These are phyloP conservation scores for Scytalidium sp. DNA, from an alignment of 2,329 filamentous ascomycete species.

Conservation along the genomic window DNA sequence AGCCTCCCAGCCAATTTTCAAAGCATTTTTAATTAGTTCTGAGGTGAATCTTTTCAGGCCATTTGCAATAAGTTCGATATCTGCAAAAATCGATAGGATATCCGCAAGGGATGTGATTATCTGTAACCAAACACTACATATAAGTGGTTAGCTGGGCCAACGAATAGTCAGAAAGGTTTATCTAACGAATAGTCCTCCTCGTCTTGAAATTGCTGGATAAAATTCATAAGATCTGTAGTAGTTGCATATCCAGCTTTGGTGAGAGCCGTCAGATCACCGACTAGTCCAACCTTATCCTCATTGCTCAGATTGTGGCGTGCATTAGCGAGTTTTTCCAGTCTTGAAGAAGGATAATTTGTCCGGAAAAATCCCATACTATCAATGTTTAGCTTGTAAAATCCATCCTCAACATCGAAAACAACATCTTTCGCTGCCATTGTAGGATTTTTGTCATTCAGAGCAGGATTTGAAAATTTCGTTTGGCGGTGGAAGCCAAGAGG, in stretches of 20 bases:
- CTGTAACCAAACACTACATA: slow-evolving; percentile 67
- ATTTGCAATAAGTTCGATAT: slow-evolving; percentile 65
- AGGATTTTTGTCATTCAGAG: slow-evolving; percentile 56
- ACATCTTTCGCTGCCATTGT: slow-evolving; percentile 68
- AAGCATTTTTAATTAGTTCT: slow-evolving; percentile 68
- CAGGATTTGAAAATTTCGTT: slow-evolving; percentile 55
- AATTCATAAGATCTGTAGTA: slow-evolving; percentile 81
- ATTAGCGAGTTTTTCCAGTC: slow-evolving; percentile 73
- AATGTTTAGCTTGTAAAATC: slow-evolving; percentile 90
- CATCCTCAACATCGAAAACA: slow-evolving; percentile 66
- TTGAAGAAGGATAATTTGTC: slow-evolving; percentile 81
- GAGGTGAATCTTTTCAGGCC: slow-evolving; percentile 74
- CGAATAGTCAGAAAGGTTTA: slow-evolving; percentile 79
- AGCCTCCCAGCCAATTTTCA: slow-evolving; percentile 81
- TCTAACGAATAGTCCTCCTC: slow-evolving; percentile 75
- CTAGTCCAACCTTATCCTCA: slow-evolving; percentile 77
- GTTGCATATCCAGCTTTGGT: slow-evolving; percentile 56
- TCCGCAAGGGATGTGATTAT: slow-evolving; percentile 71
- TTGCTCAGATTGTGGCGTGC: slow-evolving; percentile 71
- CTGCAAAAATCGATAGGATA: slow-evolving; percentile 77
- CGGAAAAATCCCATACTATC: slow-evolving; percentile 84
- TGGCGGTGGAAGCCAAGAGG: slow-evolving; percentile 80
- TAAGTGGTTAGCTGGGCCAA: neutral
- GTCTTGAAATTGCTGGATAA: slow-evolving; percentile 75
- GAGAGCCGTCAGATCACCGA: neutral